A percentile compares a stretch with the other conserved stretches of the same genome.
Evolutionary conservation across 306 rosid genomes (phyloP).

Genomic region (Quercus parvula): DNA sequence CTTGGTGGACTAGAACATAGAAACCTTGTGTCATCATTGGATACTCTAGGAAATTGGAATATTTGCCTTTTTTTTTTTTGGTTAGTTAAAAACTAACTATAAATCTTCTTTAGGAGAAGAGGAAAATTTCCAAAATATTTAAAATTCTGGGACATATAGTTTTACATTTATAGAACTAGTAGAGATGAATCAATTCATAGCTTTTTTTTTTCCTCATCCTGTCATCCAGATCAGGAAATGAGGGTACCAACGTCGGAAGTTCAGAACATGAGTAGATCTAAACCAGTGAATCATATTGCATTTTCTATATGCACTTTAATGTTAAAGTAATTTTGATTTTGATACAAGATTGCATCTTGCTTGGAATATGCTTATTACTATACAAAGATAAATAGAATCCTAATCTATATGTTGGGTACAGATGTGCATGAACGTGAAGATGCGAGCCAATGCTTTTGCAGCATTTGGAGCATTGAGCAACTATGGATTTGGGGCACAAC

Average conservation of each 20-base stretch:
- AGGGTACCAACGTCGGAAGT: not conserved
- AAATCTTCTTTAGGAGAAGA: not conserved
- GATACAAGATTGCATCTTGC: not conserved
- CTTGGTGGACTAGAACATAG: not conserved
- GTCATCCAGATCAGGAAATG: not conserved
- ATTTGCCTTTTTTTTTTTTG: not conserved
- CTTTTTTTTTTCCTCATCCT: not conserved
- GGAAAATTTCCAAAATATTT: not conserved
- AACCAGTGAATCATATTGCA: not conserved
- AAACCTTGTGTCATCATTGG: not conserved
- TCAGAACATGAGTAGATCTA: too few species aligned
- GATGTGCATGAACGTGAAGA: slow-evolving; percentile 64
- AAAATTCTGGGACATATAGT: not conserved
- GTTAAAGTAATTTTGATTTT: not conserved
- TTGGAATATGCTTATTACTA: slow-evolving; percentile 5
- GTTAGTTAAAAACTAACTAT: not conserved
- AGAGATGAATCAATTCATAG: not conserved
- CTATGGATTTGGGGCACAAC: slow-evolving; percentile 63
- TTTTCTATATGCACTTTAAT: not conserved
- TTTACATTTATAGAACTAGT: not conserved
- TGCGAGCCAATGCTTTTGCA: slow-evolving; percentile 89
- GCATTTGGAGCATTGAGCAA: slow-evolving; percentile 85
- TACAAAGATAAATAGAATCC: not conserved
- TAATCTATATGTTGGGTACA: slow-evolving; percentile 27
- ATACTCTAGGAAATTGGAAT: not conserved